Evolutionary conservation across 2,329 filamentous ascomycete species (phyloP), one percentile per base, ranked within the genome.

Genomic region (Ciborinia camelliae): DNA sequence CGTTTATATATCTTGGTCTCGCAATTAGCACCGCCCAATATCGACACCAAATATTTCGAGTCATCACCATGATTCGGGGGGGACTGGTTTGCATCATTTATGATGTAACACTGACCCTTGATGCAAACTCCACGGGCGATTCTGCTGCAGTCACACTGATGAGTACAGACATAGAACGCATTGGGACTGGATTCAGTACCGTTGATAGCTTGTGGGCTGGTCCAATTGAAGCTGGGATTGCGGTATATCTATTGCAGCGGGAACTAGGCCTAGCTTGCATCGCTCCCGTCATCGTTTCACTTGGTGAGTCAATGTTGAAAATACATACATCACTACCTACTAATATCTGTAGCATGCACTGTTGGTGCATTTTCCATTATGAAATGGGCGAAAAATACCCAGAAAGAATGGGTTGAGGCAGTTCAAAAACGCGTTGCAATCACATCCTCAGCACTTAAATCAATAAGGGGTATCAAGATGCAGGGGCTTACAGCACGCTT

Each of bases 131-230:
- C 12, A 50, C 70, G 0, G 67, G 71, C 35, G 66, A 70, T 52
- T 68, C 68, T 6, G 68, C 66, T 15, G 52, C 79, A 0, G 70
- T 67, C 48, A 81, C 79, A 0, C 72, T 81, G 8, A 81, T 82
- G 79, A 79, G 76, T 23, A 76, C 79, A 1, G 67, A 68, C 45
- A 75, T 82, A 5, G 61, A 68, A 48, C 45, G 61, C 4, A 75
- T 78, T 8, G 69, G 70, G 2, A 61, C 64, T 10, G 71, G 71
- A 1, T 68, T 71, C 23, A 66, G 68, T 0, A 64, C 65, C 0
- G 62, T 78, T 0, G 74, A 78, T 66, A 76, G 76, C 3, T 70
- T 77, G n/a, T 80, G 78, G 78, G 75, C 77, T 12, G 72, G 71
- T 14, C 63, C 76, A 0, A 61, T 79, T 12, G 77, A 80, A 41